These are phyloP conservation scores for Alternaria infectoria DNA, from an alignment of 2,329 filamentous ascomycete species.

Conservation along the genomic window DNA sequence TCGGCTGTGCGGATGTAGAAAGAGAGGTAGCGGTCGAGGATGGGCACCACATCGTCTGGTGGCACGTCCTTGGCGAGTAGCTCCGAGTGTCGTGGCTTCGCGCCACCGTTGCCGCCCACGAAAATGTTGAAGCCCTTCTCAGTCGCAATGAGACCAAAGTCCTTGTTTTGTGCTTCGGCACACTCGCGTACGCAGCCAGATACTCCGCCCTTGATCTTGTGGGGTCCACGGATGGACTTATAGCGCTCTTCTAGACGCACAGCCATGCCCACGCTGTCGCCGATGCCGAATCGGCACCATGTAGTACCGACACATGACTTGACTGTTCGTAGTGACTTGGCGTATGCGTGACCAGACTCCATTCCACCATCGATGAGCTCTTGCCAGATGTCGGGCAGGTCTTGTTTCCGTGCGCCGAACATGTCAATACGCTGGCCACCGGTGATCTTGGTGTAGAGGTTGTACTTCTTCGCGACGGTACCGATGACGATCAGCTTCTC, in stretches of 20 bases:
- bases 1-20: conserved; percentile 95
- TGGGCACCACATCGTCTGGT: conserved; percentile 79
- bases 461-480: conserved; percentile 81
- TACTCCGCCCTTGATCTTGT: conserved; percentile 91
- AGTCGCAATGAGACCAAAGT: conserved; percentile 90
- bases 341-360: conserved; percentile 91
- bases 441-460: conserved; percentile 89
- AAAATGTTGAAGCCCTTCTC: conserved; percentile 95
- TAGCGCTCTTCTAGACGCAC: conserved; percentile 87
- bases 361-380: conserved; percentile 81
- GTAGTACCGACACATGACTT: conserved; percentile 92
- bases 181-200: conserved; percentile 92
- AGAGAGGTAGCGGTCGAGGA: conserved; percentile 87
- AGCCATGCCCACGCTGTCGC: conserved; percentile 90
- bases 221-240: conserved; percentile 86
- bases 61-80: conserved; percentile 86
- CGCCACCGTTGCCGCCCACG: conserved; percentile 87
- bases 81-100: conserved; percentile 81
- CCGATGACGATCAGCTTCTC: conserved; percentile 85
- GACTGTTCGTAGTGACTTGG: conserved; percentile 85
- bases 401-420: conserved; percentile 89
- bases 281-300: conserved; percentile 89
- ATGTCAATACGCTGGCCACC: conserved; percentile 91
- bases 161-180: conserved; percentile 90
- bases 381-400: conserved; percentile 82